Base-by-base conservation (phyloP, 768 basidiomycete genomes). In the Russula earlei region DNA sequence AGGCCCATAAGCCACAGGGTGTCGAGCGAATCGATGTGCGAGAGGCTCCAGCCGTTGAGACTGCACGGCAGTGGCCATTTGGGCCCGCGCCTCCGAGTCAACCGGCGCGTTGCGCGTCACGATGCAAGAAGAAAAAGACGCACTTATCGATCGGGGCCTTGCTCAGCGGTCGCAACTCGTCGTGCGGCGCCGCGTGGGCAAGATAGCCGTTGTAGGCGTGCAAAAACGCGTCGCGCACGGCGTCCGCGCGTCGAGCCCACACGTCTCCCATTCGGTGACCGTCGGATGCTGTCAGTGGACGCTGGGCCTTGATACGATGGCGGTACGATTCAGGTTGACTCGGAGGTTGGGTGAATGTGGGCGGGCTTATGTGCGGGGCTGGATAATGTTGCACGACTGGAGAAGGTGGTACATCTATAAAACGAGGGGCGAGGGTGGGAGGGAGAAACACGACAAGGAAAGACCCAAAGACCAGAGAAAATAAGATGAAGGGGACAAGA, bases 1-100 rank as follows among this genome's bases (percentile, higher is more conserved):
- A 93, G 72, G 12, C 75, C 87, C 82, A 95, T 85, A 24, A 97
- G 72, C 36, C 87, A 72, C 76, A 96, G 83, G 0, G 90, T 91
- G 64, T 94, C 91, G 5, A 96, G 74, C 6, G 89, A 81, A 64
- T 96, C 93, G 46, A 91, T 77, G 42, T 81, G 74, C 5, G 87
- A 85, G 1, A 87, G 75, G 24, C 83, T 84, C 87, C 87, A 91
- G 7, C 84, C 85, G 64, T 89, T 89, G 67, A 88, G 85, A 57
- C 86, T 88, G 56, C 20, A 5, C 22, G 43, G 17, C 12, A n/a
- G n/a, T n/a, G n/a, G n/a, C n/a, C n/a, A n/a, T n/a, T 10, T 8
- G 9, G 7, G 12, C 12, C 34, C 41, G 1, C n/a, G n/a, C n/a
- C n/a, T n/a, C 22, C 6, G 0, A 17, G 34, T 42, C 38, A 36